Evolutionary conservation across 495 filamentous ascomycete species (phyloP).

Genomic region (Aspergillus hancockii): DNA sequence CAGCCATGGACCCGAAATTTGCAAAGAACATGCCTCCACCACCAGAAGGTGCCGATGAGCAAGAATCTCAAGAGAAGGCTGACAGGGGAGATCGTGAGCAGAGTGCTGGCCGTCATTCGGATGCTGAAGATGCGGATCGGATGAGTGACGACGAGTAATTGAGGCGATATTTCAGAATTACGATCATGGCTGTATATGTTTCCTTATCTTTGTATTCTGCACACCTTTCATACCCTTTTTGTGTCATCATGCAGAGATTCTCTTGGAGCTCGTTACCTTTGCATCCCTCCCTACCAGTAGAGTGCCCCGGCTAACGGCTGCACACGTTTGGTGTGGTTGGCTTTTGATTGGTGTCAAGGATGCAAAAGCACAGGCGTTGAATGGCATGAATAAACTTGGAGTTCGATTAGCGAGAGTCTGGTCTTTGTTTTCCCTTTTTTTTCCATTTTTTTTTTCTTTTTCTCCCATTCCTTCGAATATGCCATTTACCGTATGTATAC

Average conservation of each 20-base stretch:
- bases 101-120: slow-evolving; percentile 2
- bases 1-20: slow-evolving; percentile 48
- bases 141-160: slow-evolving; percentile 29
- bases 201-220: slow-evolving; percentile 3
- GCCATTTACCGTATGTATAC: background rate
- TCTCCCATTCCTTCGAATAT: background rate
- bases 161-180: background rate
- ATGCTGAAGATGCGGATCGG: slow-evolving; percentile 22
- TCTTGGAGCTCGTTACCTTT: background rate
- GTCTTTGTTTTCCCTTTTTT: background rate
- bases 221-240: slow-evolving; percentile 9
- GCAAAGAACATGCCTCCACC: slow-evolving; percentile 39
- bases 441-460: background rate
- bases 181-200: slow-evolving; percentile 5
- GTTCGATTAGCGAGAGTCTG: slow-evolving; percentile 18
- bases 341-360: slow-evolving; percentile 10
- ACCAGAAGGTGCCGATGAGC: slow-evolving; percentile 30
- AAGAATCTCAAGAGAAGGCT: slow-evolving; percentile 8
- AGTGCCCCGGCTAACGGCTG: background rate
- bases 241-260: background rate
- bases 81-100: slow-evolving; percentile 14
- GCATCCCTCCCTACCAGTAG: background rate
- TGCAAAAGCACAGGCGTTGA: slow-evolving; percentile 23
- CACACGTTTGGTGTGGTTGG: background rate
- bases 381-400: slow-evolving; percentile 15